Conservation (phyloP, 148 eudicot genomes). For the Camellia lanceoleosa region DNA sequence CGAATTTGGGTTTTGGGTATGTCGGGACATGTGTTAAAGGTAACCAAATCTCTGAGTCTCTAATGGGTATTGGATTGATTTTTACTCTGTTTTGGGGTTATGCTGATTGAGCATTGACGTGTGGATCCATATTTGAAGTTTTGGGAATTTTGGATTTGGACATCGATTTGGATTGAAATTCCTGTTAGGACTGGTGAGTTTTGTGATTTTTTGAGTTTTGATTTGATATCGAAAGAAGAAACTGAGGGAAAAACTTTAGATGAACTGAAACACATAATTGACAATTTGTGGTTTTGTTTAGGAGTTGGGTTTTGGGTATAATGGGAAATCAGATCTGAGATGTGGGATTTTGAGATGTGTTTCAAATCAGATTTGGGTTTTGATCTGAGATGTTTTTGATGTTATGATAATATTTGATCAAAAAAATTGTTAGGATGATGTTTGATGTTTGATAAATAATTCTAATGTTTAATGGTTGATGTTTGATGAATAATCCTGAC, state of each 20-base stretch:
- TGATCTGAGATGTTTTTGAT: no score
- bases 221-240: neutral
- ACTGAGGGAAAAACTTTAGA: neutral
- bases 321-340: no score
- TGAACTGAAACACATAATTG: neutral
- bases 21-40: neutral
- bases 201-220: neutral
- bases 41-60: constrained; percentile 4
- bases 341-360: no score
- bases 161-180: neutral
- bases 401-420: no score
- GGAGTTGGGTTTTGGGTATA: neutral
- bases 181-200: neutral
- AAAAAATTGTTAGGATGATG: no score
- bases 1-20: neutral
- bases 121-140: neutral
- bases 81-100: neutral
- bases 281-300: neutral
- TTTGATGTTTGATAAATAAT: no score
- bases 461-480: no score
- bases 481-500: no score
- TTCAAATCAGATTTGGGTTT: no score
- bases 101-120: constrained; percentile 1
- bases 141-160: neutral
- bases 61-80: neutral